Conservation (phyloP, 441 rosid species). For the Hypseocharis bilobata region DNA sequence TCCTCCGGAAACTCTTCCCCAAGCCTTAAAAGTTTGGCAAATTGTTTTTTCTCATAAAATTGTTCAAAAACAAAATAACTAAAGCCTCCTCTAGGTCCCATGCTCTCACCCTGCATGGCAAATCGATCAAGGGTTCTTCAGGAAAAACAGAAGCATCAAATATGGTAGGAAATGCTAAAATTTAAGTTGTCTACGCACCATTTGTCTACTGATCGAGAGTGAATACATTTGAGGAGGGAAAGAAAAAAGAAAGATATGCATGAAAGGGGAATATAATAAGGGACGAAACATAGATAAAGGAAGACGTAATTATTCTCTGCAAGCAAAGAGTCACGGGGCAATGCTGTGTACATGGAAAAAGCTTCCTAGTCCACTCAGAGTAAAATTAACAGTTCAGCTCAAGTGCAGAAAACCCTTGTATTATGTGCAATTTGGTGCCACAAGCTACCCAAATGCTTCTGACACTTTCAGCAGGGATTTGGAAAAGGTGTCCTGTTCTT, state of each 20-base stretch:
- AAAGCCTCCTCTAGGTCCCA: slow-evolving; percentile 90
- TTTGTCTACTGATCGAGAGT: neutral
- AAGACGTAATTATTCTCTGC: neutral
- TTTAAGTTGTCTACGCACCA: neutral
- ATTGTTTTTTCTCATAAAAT: slow-evolving; percentile 51
- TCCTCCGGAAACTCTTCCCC: slow-evolving; percentile 93
- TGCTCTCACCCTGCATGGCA: slow-evolving; percentile 60
- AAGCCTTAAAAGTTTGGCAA: slow-evolving; percentile 70
- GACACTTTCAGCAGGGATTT: neutral
- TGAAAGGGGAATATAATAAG: neutral
- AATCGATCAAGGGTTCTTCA: slow-evolving; percentile 11
- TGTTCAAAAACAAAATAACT: slow-evolving; percentile 77
- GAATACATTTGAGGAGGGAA: neutral
- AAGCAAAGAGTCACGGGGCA: neutral
- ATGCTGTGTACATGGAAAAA: neutral
- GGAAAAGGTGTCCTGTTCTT: neutral
- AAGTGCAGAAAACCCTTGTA: too few relatives aligned
- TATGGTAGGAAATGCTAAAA: neutral
- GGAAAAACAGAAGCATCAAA: neutral
- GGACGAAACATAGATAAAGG: neutral
- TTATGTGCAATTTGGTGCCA: neutral
- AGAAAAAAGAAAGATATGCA: neutral
- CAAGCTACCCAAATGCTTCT: neutral
- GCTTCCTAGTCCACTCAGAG: neutral
- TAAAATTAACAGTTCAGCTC: neutral